Evolutionary conservation across 1,284 basidiomycete species (phyloP).

Genomic region (Gomphus bonarii): DNA sequence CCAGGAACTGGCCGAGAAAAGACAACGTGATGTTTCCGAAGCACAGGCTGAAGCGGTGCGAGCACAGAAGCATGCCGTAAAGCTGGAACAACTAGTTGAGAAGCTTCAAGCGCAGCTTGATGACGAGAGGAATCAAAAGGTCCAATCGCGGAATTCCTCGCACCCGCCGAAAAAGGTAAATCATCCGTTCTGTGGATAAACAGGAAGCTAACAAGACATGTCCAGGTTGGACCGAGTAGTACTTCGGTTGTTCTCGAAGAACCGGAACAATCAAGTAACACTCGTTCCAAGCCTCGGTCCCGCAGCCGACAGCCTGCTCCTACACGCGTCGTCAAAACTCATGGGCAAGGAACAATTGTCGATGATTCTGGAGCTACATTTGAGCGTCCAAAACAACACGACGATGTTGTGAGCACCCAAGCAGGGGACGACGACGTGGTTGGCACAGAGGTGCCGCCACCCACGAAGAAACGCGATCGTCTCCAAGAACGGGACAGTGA

Average conservation of each 20-base stretch:
- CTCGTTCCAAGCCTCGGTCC: neutral
- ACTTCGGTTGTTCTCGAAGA: neutral
- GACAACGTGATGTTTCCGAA: constrained; percentile 12
- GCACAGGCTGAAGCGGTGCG: constrained; percentile 18
- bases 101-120: constrained; percentile 34
- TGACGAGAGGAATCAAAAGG: constrained; percentile 16
- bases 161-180: neutral
- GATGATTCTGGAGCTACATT: neutral
- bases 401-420: neutral
- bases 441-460: neutral
- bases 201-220: neutral
- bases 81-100: constrained; percentile 30
- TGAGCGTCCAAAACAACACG: neutral
- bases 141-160: neutral
- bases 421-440: neutral
- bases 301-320: neutral
- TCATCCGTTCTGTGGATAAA: neutral
- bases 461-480: neutral
- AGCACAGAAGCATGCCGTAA: constrained; percentile 18
- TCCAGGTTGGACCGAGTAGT: neutral
- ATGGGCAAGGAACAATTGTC: neutral
- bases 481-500: neutral
- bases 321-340: neutral
- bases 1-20: constrained; percentile 15
- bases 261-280: no score